Conservation (phyloP, 257 asterid genomes). For the Hygrophila difformis region DNA sequence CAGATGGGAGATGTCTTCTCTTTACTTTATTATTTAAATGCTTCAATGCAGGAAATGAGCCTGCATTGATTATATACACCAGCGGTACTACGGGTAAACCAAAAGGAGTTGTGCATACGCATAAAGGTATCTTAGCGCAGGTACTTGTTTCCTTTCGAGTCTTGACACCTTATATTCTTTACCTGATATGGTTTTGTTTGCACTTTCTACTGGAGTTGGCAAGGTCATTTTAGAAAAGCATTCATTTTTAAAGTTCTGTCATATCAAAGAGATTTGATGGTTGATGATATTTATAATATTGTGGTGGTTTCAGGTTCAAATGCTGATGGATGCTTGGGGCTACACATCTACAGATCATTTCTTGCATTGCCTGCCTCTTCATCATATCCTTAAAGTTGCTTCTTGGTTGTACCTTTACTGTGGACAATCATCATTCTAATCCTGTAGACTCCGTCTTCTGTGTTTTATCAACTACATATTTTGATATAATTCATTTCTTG, state of each 20-base stretch:
- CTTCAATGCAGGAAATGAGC: slow-evolving; percentile 52
- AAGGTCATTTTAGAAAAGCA: no score
- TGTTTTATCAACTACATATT: slow-evolving; percentile 1
- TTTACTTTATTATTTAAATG: slow-evolving; percentile 13
- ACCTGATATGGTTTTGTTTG: background rate
- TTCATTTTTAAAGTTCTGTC: no score
- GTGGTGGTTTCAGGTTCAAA: slow-evolving; percentile 53
- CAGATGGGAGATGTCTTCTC: slow-evolving; percentile 1
- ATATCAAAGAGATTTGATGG: no score
- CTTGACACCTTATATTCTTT: background rate
- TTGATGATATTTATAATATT: no score
- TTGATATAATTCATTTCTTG: slow-evolving; percentile 1
- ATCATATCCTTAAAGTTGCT: slow-evolving; percentile 59
- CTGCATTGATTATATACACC: slow-evolving; percentile 84
- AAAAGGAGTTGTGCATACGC: slow-evolving; percentile 97
- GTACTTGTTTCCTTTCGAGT: slow-evolving; percentile 27
- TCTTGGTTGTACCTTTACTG: background rate
- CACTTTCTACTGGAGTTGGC: no score
- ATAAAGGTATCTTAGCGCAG: slow-evolving; percentile 79
- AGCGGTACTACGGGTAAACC: slow-evolving; percentile 99
- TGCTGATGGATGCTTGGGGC: slow-evolving; percentile 75
- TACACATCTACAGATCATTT: slow-evolving; percentile 57
- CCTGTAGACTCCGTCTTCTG: slow-evolving; percentile 2
- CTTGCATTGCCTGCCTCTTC: slow-evolving; percentile 85
- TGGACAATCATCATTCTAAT: background rate